Evolutionary conservation across 345 rosid genomes (phyloP).

Genomic region (Salix brachista): DNA sequence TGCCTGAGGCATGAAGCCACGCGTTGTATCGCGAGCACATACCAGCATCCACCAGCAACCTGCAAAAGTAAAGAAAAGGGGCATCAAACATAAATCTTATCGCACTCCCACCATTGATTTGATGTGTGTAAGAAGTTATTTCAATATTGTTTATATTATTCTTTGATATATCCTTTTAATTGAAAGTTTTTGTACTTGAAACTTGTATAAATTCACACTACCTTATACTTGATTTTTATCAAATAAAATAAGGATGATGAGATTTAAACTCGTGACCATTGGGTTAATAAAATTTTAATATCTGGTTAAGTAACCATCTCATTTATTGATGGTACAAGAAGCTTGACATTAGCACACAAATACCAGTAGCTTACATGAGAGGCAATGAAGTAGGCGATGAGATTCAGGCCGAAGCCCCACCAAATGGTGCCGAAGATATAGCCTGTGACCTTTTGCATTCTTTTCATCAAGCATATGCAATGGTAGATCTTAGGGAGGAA

Average conservation of each 20-base stretch:
- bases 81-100: neutral
- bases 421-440: slow-evolving; percentile 90
- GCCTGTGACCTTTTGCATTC: slow-evolving; percentile 86
- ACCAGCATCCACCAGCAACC: slow-evolving; percentile 97
- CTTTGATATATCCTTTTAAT: no score
- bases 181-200: no score
- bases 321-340: neutral
- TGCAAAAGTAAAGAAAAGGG: slow-evolving; percentile 10
- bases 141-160: no score
- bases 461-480: slow-evolving; percentile 61
- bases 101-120: neutral
- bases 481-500: slow-evolving; percentile 87
- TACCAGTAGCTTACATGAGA: slow-evolving; percentile 55
- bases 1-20: slow-evolving; percentile 68
- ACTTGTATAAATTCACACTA: no score
- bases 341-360: neutral
- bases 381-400: slow-evolving; percentile 85
- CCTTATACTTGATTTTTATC: no score
- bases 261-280: fast-evolving
- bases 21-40: slow-evolving; percentile 77
- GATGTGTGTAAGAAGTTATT: no score
- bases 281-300: no score
- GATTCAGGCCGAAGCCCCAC: slow-evolving; percentile 95
- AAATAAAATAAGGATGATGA: no score
- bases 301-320: no score